Percentiles rank a stretch among this genome's conserved stretches.
These are phyloP conservation scores for Monosporascus cannonballus DNA, from an alignment of 2,329 filamentous ascomycete genomes.

Conservation along the genomic window DNA sequence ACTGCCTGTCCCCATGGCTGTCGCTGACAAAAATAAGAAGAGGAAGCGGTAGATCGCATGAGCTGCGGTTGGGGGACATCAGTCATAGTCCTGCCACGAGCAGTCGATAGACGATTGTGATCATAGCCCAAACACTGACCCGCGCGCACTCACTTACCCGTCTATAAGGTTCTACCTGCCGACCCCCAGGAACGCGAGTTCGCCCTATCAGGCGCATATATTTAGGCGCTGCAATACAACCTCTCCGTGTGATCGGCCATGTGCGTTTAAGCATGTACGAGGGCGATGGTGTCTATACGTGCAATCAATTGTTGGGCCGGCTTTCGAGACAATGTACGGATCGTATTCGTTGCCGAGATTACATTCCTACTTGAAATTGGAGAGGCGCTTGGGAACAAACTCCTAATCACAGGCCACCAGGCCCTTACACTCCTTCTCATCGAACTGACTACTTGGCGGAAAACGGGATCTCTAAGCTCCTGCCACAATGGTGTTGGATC, in stretches of 20 bases:
- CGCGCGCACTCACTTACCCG: neutral
- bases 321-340: slow-evolving; percentile 9
- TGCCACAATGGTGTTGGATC: slow-evolving; percentile 23
- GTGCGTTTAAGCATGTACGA: slow-evolving; percentile 5
- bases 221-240: neutral
- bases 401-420: slow-evolving; percentile 20
- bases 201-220: neutral
- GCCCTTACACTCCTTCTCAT: slow-evolving; percentile 23
- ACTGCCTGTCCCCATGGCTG: slow-evolving; percentile 37
- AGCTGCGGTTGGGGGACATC: neutral
- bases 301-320: neutral
- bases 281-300: neutral
- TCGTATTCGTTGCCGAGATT: slow-evolving; percentile 14
- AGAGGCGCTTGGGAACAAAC: slow-evolving; percentile 17
- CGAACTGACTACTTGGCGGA: slow-evolving; percentile 14
- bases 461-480: slow-evolving; percentile 13
- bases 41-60: slow-evolving; percentile 44
- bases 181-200: neutral
- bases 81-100: neutral
- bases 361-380: slow-evolving; percentile 14
- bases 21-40: slow-evolving; percentile 53
- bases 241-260: neutral
- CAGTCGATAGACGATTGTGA: slow-evolving; percentile 1
- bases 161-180: neutral
- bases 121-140: slow-evolving; percentile 1